Conservation (phyloP, 257 asterid species). For the Solanum pimpinellifolium region DNA sequence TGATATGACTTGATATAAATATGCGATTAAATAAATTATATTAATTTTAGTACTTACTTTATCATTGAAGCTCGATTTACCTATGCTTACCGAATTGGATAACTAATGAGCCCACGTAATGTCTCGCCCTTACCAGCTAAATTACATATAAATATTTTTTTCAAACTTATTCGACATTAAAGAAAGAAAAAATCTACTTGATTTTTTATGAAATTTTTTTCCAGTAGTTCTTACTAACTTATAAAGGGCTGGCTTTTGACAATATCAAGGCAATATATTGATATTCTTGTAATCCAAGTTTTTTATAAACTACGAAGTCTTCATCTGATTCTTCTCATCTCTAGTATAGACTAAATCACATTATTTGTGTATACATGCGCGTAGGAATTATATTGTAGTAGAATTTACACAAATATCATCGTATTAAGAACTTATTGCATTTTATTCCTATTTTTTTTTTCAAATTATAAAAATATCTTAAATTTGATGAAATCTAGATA, state of each 20-base stretch:
- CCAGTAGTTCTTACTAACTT: not conserved
- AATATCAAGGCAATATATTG: not conserved
- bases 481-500: too few relatives aligned
- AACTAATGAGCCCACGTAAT: not conserved
- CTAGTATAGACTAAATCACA: not conserved
- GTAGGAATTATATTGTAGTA: not conserved
- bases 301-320: not conserved
- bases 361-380: not conserved
- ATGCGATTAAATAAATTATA: too few relatives aligned
- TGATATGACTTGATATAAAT: not conserved
- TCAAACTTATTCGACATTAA: rapidly evolving
- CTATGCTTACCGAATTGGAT: not conserved
- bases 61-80: too few relatives aligned
- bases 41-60: not conserved
- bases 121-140: not conserved
- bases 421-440: too few relatives aligned
- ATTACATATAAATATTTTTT: too few relatives aligned
- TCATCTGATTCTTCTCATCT: not conserved
- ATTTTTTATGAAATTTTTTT: too few relatives aligned
- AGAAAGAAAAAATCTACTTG: too few relatives aligned
- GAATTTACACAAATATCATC: not conserved
- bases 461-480: too few relatives aligned
- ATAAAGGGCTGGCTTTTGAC: not conserved
- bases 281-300: not conserved
- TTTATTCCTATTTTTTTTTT: rapidly evolving